Evolutionary conservation across 1,284 basidiomycete genomes (phyloP).

Genomic region (Cystobasidium sp.): DNA sequence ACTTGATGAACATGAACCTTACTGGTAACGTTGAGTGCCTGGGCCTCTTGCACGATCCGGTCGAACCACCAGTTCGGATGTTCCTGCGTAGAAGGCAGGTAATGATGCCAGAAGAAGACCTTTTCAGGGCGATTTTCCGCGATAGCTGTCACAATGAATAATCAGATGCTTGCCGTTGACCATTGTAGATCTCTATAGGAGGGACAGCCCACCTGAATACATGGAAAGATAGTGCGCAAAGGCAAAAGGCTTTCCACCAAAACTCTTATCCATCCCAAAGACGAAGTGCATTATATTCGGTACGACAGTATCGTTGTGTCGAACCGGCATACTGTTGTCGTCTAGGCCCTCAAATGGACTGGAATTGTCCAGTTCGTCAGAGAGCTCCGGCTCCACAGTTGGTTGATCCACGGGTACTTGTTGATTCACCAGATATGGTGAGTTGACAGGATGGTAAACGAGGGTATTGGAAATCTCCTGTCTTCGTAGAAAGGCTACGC

Average conservation of each 20-base stretch:
- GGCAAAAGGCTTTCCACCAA: conserved; percentile 49
- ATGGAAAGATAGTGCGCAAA: conserved; percentile 49
- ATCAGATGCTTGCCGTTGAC: neutral
- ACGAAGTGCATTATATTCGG: conserved; percentile 41
- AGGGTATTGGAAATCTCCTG: conserved; percentile 24
- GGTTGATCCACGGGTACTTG: neutral
- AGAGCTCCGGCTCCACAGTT: neutral
- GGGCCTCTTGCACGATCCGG: conserved; percentile 7
- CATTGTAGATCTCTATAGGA: too few species aligned
- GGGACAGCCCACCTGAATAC: conserved; percentile 20
- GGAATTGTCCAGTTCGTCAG: neutral
- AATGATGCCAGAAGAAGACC: conserved; percentile 39
- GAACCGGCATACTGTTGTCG: neutral
- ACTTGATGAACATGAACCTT: neutral
- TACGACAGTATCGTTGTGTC: conserved; percentile 14
- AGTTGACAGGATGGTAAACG: conserved; percentile 37
- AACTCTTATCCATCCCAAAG: conserved; percentile 48
- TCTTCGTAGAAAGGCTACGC: conserved; percentile 18
- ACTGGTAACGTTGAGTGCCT: neutral
- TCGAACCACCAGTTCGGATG: conserved; percentile 38
- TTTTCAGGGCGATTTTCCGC: conserved; percentile 15
- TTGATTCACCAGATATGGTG: neutral
- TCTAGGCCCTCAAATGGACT: neutral
- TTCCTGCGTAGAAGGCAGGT: conserved; percentile 11
- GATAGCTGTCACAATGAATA: conserved; percentile 8